A percentile compares a stretch with the other conserved stretches of the same genome.
Evolutionary conservation across 2,329 filamentous ascomycete species (phyloP).

Genomic region (Fusarium irregulare): DNA sequence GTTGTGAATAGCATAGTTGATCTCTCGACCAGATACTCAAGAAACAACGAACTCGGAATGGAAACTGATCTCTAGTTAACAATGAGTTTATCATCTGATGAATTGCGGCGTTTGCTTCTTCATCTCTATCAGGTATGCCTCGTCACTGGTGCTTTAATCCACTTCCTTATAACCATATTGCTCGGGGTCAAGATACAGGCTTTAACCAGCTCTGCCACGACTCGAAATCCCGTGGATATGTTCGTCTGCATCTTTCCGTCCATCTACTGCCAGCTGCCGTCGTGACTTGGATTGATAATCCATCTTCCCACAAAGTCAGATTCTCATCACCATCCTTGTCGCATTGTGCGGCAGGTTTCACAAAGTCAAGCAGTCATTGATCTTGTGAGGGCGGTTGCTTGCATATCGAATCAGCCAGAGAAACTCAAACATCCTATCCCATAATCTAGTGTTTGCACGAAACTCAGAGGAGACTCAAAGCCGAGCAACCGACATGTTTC

Average conservation of each 20-base stretch:
- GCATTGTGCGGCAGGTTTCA: background rate
- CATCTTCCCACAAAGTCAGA: background rate
- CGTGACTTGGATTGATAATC: background rate
- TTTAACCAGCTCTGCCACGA: background rate
- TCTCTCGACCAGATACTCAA: background rate
- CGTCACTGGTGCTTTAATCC: too few species aligned
- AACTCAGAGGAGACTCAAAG: background rate
- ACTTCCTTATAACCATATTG: background rate
- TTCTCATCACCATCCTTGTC: background rate
- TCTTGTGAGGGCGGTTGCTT: slow-evolving; percentile 20
- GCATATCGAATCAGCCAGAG: slow-evolving; percentile 1
- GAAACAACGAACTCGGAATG: background rate
- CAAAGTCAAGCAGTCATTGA: slow-evolving; percentile 2
- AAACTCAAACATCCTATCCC: background rate
- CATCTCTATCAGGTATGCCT: background rate
- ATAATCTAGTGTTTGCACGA: background rate
- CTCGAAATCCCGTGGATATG: background rate
- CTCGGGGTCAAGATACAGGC: background rate
- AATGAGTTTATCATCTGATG: background rate
- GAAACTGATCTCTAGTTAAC: background rate
- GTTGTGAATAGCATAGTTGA: background rate
- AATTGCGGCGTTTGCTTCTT: background rate
- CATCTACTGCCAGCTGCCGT: background rate
- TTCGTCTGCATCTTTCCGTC: slow-evolving; percentile 11
- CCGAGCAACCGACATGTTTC: slow-evolving; percentile 4